Conservation (phyloP, 2,329 filamentous ascomycete species). For the Diaporthe helianthi region DNA sequence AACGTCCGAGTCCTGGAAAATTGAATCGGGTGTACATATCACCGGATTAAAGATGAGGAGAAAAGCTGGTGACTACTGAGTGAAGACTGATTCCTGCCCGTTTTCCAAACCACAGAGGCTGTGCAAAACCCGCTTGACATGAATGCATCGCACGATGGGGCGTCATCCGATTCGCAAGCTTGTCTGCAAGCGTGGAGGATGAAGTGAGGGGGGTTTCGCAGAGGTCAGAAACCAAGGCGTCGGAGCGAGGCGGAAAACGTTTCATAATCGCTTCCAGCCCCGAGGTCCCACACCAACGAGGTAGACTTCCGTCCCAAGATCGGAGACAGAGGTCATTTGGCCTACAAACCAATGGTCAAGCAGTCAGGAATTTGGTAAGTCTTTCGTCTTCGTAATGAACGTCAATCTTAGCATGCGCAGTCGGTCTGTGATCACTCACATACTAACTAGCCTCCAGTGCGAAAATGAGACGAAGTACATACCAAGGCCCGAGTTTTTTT, state of each 20-base stretch:
- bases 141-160: conserved; percentile 8
- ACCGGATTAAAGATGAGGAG: background rate
- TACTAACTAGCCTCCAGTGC: background rate
- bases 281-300: background rate
- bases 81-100: background rate
- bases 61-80: background rate
- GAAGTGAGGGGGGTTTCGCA: conserved; percentile 24
- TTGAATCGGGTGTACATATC: background rate
- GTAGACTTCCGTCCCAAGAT: background rate
- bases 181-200: conserved; percentile 4
- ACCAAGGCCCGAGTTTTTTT: background rate
- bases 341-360: background rate
- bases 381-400: background rate
- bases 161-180: conserved; percentile 26
- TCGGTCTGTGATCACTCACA: background rate
- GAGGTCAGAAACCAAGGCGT: conserved; percentile 26
- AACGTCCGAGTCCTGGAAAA: background rate
- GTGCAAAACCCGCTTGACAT: conserved; percentile 5
- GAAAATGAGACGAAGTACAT: background rate
- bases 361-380: background rate
- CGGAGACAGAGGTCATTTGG: conserved; percentile 15
- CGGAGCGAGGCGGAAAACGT: conserved; percentile 19
- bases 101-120: conserved; percentile 15
- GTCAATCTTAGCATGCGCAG: conserved; percentile 3
- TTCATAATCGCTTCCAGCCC: conserved; percentile 23